Evolutionary conservation across 2,329 filamentous ascomycete species (phyloP), one percentile per base, ranked within the genome.

Genomic region (Calonectria multiphialidica): DNA sequence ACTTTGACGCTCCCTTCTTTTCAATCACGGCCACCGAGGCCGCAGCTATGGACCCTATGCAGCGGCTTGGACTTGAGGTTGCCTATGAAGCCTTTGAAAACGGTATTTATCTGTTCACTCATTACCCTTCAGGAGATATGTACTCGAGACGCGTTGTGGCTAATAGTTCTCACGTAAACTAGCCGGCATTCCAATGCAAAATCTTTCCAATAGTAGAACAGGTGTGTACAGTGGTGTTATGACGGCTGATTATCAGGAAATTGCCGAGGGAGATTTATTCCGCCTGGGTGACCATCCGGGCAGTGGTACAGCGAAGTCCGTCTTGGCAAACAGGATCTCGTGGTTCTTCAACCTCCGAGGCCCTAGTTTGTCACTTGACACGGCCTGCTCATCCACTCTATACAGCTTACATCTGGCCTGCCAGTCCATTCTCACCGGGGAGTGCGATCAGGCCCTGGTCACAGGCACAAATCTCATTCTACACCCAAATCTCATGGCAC

Each of bases 21-120:
- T 63, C 59, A 44, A 44, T 63, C 16, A 63, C 59, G 23, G 59
- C 59, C 8, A 63, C n/a, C 9, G 59, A 63, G 40, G 59, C 59
- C 44, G 59, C 59, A n/a, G 42, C 59, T 0, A 63, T 63, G 59
- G 59, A 63, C 40, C 59, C 59, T 10, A 63, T 63, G 59, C 42
- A 63, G 59, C 16, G 59, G 25, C 42, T 63, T n/a, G 42, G 42
- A 35, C 59, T 63, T 5, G 59, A 63, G 30, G 59, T 63, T 28
- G 16, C 40, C 12, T 63, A 63, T 21, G 59, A 63, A 30, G 28
- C 40, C 25, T 45, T 63, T 16, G 59, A 63, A 63, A 63, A 63
- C 23, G 59, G 59, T 63, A 53, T 3, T 33, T 6, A 30, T 30
- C 5, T 7, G 9, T 28, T 49, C 23, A 2, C 8, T 23, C 7